phyloP scores from a whole-genome alignment of 768 basidiomycete species.

The Leccinellum luteum region DNA sequence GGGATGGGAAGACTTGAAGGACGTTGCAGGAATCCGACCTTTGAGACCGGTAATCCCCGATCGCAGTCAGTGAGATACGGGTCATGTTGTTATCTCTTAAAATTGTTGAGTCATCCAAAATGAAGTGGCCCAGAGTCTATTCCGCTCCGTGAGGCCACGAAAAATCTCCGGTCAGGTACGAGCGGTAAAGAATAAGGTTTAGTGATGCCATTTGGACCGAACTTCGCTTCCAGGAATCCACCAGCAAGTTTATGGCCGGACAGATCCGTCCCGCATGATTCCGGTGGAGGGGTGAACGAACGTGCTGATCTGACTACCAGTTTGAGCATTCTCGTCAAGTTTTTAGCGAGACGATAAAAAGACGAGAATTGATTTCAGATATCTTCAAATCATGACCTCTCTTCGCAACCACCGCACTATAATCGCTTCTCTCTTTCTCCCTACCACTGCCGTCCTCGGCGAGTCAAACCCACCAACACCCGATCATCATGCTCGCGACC shows the following conservation, averaged over 20 bases:
- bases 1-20: no score
- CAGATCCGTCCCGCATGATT: constrained; percentile 10
- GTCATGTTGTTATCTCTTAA: no score
- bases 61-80: no score
- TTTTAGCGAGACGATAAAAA: neutral
- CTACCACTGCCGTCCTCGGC: constrained; percentile 64
- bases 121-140: no score
- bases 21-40: no score
- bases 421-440: constrained; percentile 84
- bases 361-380: neutral
- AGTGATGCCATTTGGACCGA: no score
- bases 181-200: no score
- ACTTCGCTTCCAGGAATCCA: no score
- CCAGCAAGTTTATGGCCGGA: neutral
- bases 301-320: neutral
- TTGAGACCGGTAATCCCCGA: no score
- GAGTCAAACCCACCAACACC: constrained; percentile 53
- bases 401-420: constrained; percentile 71
- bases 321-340: neutral
- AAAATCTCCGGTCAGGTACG: no score
- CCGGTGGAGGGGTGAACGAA: neutral
- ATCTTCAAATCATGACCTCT: constrained; percentile 50
- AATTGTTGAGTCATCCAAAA: no score
- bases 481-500: constrained; percentile 27
- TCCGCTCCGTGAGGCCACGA: no score